These are phyloP conservation scores for Paramecium sexaurelia DNA, from an alignment of 73 alveolate species.

Conservation along the genomic window DNA sequence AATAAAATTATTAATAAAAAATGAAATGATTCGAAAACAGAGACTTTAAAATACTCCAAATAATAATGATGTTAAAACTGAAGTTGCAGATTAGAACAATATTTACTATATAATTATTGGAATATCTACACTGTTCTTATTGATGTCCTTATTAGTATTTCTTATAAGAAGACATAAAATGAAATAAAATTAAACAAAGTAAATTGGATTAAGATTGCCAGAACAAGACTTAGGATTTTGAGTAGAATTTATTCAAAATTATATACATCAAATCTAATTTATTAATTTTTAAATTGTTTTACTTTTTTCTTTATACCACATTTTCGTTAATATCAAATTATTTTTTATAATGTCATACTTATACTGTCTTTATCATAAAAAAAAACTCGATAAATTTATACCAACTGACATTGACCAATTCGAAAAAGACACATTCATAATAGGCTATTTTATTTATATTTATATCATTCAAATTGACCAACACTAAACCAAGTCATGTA, in stretches of 20 bases:
- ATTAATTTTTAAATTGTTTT: background rate
- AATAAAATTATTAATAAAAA: background rate
- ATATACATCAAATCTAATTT: background rate
- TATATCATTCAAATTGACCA: no score
- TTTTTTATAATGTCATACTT: conserved; percentile 9
- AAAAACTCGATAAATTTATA: no score
- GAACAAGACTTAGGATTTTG: background rate
- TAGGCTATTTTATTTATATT: no score
- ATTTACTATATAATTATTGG: background rate
- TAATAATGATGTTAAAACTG: background rate
- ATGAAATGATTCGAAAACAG: background rate
- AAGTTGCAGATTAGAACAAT: background rate
- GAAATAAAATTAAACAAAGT: background rate
- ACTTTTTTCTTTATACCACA: conserved; percentile 16
- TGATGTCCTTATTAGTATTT: background rate
- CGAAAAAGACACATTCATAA: no score
- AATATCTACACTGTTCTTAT: background rate
- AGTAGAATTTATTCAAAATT: background rate
- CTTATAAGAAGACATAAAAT: background rate
- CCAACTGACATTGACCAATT: no score
- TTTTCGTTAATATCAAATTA: background rate
- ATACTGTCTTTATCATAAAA: no score
- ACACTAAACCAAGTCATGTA: no score
- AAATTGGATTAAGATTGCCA: background rate
- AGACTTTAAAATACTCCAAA: background rate